phyloP scores from a whole-genome alignment of 495 filamentous ascomycete genomes.

The Friedmanniomyces simplex region DNA sequence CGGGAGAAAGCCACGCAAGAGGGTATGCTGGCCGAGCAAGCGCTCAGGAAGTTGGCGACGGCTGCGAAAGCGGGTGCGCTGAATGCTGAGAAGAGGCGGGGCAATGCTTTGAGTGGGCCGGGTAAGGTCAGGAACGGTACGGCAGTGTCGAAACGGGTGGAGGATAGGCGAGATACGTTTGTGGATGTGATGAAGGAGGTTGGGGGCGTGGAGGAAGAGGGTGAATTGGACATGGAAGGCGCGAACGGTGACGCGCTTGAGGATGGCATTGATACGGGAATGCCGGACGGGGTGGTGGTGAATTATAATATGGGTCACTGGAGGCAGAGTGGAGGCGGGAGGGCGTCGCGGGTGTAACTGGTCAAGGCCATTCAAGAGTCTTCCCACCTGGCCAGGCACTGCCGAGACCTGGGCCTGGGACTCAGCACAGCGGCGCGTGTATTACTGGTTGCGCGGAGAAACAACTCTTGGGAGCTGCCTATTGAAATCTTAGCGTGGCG shows the following conservation, averaged over 20 bases:
- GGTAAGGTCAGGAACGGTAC: slow-evolving; percentile 12
- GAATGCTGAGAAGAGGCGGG: slow-evolving; percentile 18
- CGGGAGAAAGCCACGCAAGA: slow-evolving; percentile 64
- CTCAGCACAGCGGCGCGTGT: too few relatives aligned
- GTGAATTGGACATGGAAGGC: slow-evolving; percentile 10
- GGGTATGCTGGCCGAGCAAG: slow-evolving; percentile 62
- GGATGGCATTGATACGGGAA: slow-evolving; percentile 6
- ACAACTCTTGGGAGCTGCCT: too few relatives aligned
- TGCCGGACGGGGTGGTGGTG: slow-evolving; percentile 23
- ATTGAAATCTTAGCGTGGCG: slow-evolving; percentile 8
- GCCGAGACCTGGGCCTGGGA: too few relatives aligned
- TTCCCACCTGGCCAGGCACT: too few relatives aligned
- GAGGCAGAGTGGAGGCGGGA: slow-evolving; percentile 11
- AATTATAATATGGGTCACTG: slow-evolving; percentile 31
- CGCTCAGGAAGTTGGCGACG: slow-evolving; percentile 53
- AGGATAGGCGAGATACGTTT: slow-evolving; percentile 22
- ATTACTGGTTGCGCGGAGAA: background rate
- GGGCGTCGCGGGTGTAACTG: background rate
- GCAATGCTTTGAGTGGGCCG: slow-evolving; percentile 2
- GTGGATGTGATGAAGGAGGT: slow-evolving; percentile 28
- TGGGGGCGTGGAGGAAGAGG: background rate
- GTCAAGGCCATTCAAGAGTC: background rate
- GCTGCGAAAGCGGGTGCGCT: slow-evolving; percentile 32
- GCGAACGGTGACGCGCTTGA: slow-evolving; percentile 13
- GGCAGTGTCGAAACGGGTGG: slow-evolving; percentile 4